Evolutionary conservation across 2,329 filamentous ascomycete genomes (phyloP).

Genomic region (Scedosporium apiospermum): DNA sequence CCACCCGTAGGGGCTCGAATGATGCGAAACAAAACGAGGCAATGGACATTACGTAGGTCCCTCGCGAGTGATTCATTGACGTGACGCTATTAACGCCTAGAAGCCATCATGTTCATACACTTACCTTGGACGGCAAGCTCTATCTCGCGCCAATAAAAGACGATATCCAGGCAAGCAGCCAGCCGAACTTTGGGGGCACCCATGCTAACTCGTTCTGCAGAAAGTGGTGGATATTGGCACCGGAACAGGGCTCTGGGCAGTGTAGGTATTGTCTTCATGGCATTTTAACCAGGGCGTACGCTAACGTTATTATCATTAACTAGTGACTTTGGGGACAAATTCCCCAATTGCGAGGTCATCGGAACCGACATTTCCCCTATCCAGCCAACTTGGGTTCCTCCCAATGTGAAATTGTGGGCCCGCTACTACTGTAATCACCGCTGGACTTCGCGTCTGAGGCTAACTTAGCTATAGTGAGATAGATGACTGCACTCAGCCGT

Average conservation of each 20-base stretch:
- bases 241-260: slow-evolving; percentile 43
- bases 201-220: slow-evolving; percentile 3
- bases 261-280: slow-evolving; percentile 23
- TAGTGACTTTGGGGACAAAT: slow-evolving; percentile 36
- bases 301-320: background rate
- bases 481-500: slow-evolving; percentile 23
- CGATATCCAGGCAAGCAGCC: slow-evolving; percentile 8
- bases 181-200: background rate
- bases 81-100: background rate
- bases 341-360: background rate
- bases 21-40: slow-evolving; percentile 10
- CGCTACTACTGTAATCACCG: slow-evolving; percentile 43
- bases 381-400: background rate
- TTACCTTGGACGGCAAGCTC: slow-evolving; percentile 14
- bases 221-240: slow-evolving; percentile 39
- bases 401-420: slow-evolving; percentile 11
- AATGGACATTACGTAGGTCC: slow-evolving; percentile 13
- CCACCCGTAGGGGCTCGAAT: slow-evolving; percentile 7
- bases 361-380: background rate
- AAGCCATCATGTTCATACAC: slow-evolving; percentile 14
- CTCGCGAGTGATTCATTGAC: background rate
- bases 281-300: no score
- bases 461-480: background rate
- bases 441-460: slow-evolving; percentile 20
- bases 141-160: slow-evolving; percentile 15